Conservation (phyloP, 441 rosid species). For the Breynia disticha region DNA sequence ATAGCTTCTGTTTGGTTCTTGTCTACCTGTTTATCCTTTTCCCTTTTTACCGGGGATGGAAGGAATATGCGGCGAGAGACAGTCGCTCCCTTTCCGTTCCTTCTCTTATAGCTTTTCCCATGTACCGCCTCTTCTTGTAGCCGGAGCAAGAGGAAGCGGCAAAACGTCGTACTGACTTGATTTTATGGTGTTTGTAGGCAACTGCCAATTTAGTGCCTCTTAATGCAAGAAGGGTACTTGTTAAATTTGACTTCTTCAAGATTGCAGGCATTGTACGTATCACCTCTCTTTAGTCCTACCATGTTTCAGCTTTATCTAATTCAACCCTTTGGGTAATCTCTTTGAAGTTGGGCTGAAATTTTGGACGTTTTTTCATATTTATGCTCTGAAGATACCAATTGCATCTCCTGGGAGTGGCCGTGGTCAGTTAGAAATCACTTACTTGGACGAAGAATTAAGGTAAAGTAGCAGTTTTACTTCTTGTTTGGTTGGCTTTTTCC, state of each 20-base stretch:
- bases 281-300: background rate
- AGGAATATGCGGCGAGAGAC: no score
- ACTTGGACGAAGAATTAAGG: conserved; percentile 37
- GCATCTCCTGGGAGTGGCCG: conserved; percentile 37
- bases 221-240: conserved; percentile 33
- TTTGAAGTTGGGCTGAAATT: background rate
- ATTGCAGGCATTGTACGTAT: conserved; percentile 28
- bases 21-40: background rate
- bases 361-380: background rate
- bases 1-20: background rate
- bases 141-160: no score
- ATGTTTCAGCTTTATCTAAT: background rate
- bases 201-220: conserved; percentile 38
- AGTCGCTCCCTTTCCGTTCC: no score
- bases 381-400: conserved; percentile 23
- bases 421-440: conserved; percentile 40
- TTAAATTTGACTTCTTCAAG: conserved; percentile 39
- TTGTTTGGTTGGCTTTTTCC: conserved; percentile 5
- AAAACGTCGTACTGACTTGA: no score
- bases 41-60: no score
- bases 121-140: no score
- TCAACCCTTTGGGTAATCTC: no score
- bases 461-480: no score
- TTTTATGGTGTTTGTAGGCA: conserved; percentile 18
- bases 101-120: no score